phyloP scores from a whole-genome alignment of 2,329 filamentous ascomycete species.

The Colletotrichum neosansevieriae region DNA sequence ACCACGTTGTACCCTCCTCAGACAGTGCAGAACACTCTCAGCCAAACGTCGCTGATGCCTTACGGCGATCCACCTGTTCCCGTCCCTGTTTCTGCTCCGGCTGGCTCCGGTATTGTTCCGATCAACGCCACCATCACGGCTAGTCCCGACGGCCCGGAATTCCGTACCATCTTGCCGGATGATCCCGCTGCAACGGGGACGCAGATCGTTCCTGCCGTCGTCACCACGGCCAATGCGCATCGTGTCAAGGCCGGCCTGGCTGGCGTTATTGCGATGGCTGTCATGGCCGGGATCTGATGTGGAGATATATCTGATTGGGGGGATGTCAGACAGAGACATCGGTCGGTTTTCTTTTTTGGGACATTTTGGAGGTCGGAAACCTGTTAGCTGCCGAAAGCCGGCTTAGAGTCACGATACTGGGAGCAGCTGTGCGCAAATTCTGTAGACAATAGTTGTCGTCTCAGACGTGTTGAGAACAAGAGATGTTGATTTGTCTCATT shows the following conservation, averaged over 20 bases:
- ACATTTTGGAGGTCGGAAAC: constrained; percentile 30
- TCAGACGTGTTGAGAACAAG: neutral
- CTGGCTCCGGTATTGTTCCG: neutral
- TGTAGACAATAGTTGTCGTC: constrained; percentile 25
- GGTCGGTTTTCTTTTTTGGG: constrained; percentile 16
- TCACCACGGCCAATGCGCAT: constrained; percentile 26
- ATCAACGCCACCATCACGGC: constrained; percentile 22
- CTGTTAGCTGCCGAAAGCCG: neutral
- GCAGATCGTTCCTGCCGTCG: constrained; percentile 14
- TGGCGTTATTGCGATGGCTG: neutral
- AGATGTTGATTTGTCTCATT: constrained; percentile 11
- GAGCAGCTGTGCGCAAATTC: constrained; percentile 25
- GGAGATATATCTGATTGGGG: neutral
- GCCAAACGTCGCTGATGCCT: constrained; percentile 9
- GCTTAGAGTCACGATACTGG: neutral
- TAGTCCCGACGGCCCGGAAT: constrained; percentile 15
- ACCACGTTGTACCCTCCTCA: neutral
- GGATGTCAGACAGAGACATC: neutral
- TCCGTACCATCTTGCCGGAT: constrained; percentile 27
- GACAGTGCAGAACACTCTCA: neutral
- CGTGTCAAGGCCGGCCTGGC: constrained; percentile 6
- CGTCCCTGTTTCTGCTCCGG: neutral
- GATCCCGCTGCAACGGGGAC: constrained; percentile 17
- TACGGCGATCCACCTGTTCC: constrained; percentile 19
- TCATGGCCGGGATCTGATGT: constrained; percentile 20